Evolutionary conservation across 208 protist species (phyloP).

Genomic region (Trypanosoma mega): DNA sequence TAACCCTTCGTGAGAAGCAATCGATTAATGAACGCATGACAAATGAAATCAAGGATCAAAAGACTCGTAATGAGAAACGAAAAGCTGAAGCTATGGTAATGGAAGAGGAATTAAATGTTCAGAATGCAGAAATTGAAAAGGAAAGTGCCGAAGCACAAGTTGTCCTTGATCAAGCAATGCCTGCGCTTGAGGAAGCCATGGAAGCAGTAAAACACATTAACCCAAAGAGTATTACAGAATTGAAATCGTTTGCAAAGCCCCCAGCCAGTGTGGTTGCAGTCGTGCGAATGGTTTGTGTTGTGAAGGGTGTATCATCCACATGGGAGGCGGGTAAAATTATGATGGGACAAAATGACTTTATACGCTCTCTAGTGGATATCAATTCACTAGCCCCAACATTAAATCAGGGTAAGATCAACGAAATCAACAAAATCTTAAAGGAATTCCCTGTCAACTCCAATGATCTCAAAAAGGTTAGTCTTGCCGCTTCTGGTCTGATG

Average conservation of each 20-base stretch:
- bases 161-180: conserved; percentile 96
- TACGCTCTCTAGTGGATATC: conserved; percentile 89
- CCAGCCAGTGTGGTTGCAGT: conserved; percentile 94
- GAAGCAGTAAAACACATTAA: conserved; percentile 96
- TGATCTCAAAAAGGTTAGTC: conserved; percentile 88
- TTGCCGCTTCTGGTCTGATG: conserved; percentile 94
- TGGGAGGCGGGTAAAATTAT: conserved; percentile 93
- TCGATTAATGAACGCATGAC: conserved; percentile 93
- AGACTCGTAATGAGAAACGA: conserved; percentile 87
- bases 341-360: conserved; percentile 92
- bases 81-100: conserved; percentile 88
- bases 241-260: conserved; percentile 97
- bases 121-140: conserved; percentile 90
- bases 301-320: conserved; percentile 86
- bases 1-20: conserved; percentile 94
- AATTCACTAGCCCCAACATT: conserved; percentile 85
- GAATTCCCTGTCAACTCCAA: conserved; percentile 91
- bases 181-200: conserved; percentile 95
- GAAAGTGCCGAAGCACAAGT: conserved; percentile 93
- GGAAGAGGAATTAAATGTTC: conserved; percentile 89
- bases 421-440: conserved; percentile 94
- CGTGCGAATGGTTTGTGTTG: conserved; percentile 93
- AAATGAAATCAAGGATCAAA: conserved; percentile 88
- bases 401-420: conserved; percentile 93
- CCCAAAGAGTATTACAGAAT: conserved; percentile 96